Evolutionary conservation across 768 basidiomycete species (phyloP).

Genomic region (Holtermanniella nyarrowii): DNA sequence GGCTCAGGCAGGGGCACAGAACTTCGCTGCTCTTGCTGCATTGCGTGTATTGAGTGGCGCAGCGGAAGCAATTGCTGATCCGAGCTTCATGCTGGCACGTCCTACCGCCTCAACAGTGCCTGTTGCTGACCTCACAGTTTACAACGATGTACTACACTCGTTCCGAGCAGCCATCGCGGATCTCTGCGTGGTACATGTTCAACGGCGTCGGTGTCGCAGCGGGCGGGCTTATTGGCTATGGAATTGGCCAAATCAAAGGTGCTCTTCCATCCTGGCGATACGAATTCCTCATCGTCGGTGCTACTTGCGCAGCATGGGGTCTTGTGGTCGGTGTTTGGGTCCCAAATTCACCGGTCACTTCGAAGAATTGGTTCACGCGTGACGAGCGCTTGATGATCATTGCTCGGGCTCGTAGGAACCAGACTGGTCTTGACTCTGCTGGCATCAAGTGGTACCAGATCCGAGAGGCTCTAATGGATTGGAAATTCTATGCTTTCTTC

Average conservation of each 20-base stretch:
- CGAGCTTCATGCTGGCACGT: slow-evolving; percentile 20
- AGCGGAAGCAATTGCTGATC: slow-evolving; percentile 43
- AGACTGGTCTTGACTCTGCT: slow-evolving; percentile 40
- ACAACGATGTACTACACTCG: slow-evolving; percentile 44
- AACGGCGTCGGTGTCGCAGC: slow-evolving; percentile 42
- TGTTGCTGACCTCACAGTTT: slow-evolving; percentile 6
- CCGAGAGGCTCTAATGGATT: slow-evolving; percentile 35
- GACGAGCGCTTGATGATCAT: slow-evolving; percentile 41
- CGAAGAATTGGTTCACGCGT: slow-evolving; percentile 29
- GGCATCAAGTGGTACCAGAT: slow-evolving; percentile 37
- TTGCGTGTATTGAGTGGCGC: slow-evolving; percentile 45
- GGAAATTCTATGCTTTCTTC: slow-evolving; percentile 24
- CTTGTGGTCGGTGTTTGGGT: slow-evolving; percentile 30
- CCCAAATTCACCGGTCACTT: slow-evolving; percentile 39
- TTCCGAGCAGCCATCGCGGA: slow-evolving; percentile 42
- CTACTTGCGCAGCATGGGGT: slow-evolving; percentile 34
- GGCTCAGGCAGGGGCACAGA: slow-evolving; percentile 42
- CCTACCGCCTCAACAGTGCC: not conserved
- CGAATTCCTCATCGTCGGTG: slow-evolving; percentile 38
- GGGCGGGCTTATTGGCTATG: slow-evolving; percentile 41
- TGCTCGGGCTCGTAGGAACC: slow-evolving; percentile 37
- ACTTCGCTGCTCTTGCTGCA: slow-evolving; percentile 42
- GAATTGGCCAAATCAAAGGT: slow-evolving; percentile 40
- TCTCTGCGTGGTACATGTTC: slow-evolving; percentile 42
- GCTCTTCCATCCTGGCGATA: slow-evolving; percentile 39